Evolutionary conservation across 2,329 filamentous ascomycete species (phyloP).

Genomic region (Phialophora verrucosa): DNA sequence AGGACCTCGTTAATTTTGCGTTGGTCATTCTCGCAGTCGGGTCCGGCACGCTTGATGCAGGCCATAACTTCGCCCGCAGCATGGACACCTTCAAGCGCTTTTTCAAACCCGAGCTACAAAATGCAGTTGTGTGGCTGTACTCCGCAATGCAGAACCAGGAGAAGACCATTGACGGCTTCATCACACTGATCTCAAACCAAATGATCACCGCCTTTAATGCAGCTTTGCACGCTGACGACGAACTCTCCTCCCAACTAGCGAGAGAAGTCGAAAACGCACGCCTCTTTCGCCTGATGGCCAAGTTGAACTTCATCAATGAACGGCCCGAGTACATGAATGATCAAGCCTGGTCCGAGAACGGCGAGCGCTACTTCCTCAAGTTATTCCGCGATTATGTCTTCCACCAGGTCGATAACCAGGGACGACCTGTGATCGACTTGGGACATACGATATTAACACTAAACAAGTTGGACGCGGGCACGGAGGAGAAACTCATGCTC

Average conservation of each 20-base stretch:
- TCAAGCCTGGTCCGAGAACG: slow-evolving; percentile 84
- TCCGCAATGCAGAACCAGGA: slow-evolving; percentile 70
- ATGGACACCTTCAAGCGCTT: slow-evolving; percentile 77
- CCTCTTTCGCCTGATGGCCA: slow-evolving; percentile 77
- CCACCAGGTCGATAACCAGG: slow-evolving; percentile 87
- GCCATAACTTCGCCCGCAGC: slow-evolving; percentile 69
- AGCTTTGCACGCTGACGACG: slow-evolving; percentile 78
- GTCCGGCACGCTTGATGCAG: slow-evolving; percentile 66
- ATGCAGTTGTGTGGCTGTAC: slow-evolving; percentile 82
- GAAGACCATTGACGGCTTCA: slow-evolving; percentile 74
- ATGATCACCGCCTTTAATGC: slow-evolving; percentile 77
- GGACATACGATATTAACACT: slow-evolving; percentile 85
- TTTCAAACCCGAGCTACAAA: slow-evolving; percentile 79
- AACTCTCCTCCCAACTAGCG: slow-evolving; percentile 71
- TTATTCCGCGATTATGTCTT: slow-evolving; percentile 97
- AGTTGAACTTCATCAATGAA: slow-evolving; percentile 87
- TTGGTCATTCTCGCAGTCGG: slow-evolving; percentile 82
- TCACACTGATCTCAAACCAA: slow-evolving; percentile 78
- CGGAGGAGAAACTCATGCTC: slow-evolving; percentile 82
- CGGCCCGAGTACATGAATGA: slow-evolving; percentile 82
- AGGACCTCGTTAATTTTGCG: slow-evolving; percentile 85
- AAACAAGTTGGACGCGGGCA: slow-evolving; percentile 90
- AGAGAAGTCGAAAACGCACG: slow-evolving; percentile 90
- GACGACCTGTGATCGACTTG: slow-evolving; percentile 81
- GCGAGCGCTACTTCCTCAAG: slow-evolving; percentile 89